These are phyloP conservation scores for Acanthamoeba quina DNA, from an alignment of 208 protist species.

Conservation along the genomic window DNA sequence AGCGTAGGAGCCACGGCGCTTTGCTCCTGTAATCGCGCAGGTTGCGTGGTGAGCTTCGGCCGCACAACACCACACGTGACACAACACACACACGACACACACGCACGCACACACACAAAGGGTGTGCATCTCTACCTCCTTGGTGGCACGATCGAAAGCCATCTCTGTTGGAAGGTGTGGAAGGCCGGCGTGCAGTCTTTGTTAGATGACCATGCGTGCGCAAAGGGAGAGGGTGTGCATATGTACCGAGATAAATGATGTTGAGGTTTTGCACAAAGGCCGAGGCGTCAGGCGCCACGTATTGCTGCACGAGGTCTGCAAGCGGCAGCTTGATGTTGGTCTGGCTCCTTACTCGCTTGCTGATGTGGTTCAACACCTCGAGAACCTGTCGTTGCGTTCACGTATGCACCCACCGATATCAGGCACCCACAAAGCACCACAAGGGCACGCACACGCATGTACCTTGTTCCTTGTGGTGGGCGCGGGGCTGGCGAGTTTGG, in stretches of 20 bases:
- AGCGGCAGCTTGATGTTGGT: slow-evolving; percentile 77
- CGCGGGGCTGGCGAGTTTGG: slow-evolving; percentile 72
- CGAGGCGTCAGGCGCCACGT: neutral
- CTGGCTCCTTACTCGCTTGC: slow-evolving; percentile 75
- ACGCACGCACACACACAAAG: neutral
- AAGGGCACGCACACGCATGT: neutral
- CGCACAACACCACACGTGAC: neutral
- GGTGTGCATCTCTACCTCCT: neutral
- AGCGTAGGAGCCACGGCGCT: neutral
- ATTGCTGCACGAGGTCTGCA: slow-evolving; percentile 72
- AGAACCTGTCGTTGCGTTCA: slow-evolving; percentile 65
- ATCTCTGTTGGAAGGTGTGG: slow-evolving; percentile 7
- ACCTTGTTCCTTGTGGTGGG: slow-evolving; percentile 54
- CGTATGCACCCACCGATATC: neutral
- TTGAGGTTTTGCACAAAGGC: slow-evolving; percentile 77
- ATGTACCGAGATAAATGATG: slow-evolving; percentile 82
- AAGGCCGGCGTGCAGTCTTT: neutral
- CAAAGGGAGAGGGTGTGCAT: slow-evolving; percentile 21
- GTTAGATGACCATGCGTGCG: neutral
- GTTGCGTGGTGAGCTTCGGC: too few species aligned
- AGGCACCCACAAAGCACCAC: neutral
- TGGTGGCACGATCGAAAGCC: slow-evolving; percentile 57
- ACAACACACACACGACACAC: neutral
- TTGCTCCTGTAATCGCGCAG: neutral
- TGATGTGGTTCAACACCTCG: slow-evolving; percentile 82